Conservation (phyloP, 225 moss, liverwort and hornwort species). For the Polytrichum formosum region DNA sequence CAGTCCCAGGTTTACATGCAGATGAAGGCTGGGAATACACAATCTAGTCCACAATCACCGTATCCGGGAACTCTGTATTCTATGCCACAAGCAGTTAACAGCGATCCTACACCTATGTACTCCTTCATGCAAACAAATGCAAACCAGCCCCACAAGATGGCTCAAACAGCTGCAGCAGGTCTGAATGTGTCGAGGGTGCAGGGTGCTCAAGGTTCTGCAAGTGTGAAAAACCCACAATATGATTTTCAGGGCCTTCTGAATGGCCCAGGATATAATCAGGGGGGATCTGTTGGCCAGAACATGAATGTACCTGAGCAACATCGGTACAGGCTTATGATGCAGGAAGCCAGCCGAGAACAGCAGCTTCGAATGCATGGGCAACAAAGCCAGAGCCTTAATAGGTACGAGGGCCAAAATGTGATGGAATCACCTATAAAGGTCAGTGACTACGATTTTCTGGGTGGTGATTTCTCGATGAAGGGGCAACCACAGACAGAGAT, state of each 20-base stretch:
- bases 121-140: conserved; percentile 75
- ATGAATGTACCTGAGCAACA: conserved; percentile 53
- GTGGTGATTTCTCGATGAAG: conserved; percentile 72
- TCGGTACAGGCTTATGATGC: conserved; percentile 47
- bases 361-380: conserved; percentile 61
- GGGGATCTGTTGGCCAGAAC: conserved; percentile 42
- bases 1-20: conserved; percentile 77
- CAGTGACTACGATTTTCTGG: conserved; percentile 91
- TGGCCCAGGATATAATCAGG: conserved; percentile 60
- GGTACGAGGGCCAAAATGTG: conserved; percentile 67
- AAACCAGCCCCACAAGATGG: conserved; percentile 62
- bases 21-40: conserved; percentile 59
- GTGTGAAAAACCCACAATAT: conserved; percentile 64
- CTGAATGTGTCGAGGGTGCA: conserved; percentile 34
- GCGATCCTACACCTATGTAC: conserved; percentile 74
- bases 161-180: conserved; percentile 66
- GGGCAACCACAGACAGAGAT: conserved; percentile 71
- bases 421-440: conserved; percentile 83
- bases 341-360: conserved; percentile 53
- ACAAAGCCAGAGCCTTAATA: conserved; percentile 61
- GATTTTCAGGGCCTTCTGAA: conserved; percentile 82
- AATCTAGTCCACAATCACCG: conserved; percentile 50
- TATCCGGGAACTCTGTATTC: conserved; percentile 60
- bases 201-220: conserved; percentile 39
- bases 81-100: conserved; percentile 55